These are phyloP conservation scores for Vigna trinervia DNA, from an alignment of 306 rosid genomes.

Conservation along the genomic window DNA sequence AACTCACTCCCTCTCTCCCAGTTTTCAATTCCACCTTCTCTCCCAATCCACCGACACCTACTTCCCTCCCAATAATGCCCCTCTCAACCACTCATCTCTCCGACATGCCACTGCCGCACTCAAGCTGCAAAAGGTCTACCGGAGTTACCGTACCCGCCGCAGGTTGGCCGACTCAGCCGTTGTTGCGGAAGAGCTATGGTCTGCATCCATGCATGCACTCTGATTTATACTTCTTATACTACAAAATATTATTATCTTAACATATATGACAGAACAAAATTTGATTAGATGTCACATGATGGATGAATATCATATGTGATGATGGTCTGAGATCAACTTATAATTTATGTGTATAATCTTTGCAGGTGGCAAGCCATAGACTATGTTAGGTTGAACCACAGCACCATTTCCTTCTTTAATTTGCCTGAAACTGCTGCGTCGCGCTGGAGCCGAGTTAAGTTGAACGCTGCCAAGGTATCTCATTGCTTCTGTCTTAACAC, in stretches of 20 bases:
- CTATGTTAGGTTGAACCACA: constrained; percentile 15
- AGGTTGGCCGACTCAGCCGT: constrained; percentile 31
- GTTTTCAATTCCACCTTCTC: background rate
- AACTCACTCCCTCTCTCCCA: background rate
- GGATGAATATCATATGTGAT: no score
- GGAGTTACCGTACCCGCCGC: constrained; percentile 32
- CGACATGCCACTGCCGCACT: constrained; percentile 17
- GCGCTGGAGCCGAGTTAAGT: constrained; percentile 19
- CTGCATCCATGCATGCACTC: background rate
- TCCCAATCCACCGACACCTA: constrained; percentile 12
- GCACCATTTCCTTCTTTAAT: constrained; percentile 27
- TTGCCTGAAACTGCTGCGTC: constrained; percentile 27
- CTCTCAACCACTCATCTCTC: background rate
- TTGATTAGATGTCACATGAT: background rate
- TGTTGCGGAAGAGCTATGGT: constrained; percentile 27
- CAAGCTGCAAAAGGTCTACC: constrained; percentile 19
- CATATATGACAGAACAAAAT: no score
- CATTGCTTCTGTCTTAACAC: background rate
- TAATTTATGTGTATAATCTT: background rate
- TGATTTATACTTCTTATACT: no score
- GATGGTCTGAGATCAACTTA: no score
- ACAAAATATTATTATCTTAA: no score
- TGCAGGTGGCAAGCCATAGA: constrained; percentile 36
- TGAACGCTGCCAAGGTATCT: constrained; percentile 27
- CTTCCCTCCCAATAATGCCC: background rate